Evolutionary conservation across 345 rosid genomes (phyloP).

Genomic region (Eucalyptus pauciflora): DNA sequence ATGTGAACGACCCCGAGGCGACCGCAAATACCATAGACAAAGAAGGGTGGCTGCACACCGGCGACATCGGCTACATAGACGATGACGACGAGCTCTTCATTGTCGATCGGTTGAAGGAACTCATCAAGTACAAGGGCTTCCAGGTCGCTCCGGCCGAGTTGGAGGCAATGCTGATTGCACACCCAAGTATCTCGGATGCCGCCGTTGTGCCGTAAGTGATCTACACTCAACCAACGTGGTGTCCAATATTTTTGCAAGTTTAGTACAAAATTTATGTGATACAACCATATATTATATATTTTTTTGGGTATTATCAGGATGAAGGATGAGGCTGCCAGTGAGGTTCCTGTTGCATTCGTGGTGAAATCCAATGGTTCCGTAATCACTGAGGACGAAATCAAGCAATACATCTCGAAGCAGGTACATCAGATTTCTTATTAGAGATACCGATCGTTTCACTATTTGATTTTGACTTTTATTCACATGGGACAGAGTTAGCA

Average conservation of each 20-base stretch:
- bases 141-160: conserved; percentile 71
- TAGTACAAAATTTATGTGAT: not conserved
- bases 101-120: conserved; percentile 51
- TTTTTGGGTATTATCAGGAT: conserved; percentile 21
- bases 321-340: conserved; percentile 82
- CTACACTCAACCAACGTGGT: not conserved
- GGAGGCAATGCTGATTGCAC: conserved; percentile 40
- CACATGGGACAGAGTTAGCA: not conserved
- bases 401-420: conserved; percentile 64
- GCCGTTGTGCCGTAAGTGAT: conserved; percentile 52
- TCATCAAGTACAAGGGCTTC: conserved; percentile 59
- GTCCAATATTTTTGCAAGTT: not conserved
- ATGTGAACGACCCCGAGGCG: conserved; percentile 43
- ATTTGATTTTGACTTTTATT: not conserved
- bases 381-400: conserved; percentile 66
- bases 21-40: conserved; percentile 42
- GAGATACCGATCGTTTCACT: not conserved
- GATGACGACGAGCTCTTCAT: conserved; percentile 46
- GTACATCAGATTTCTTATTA: conserved; percentile 5
- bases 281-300: not conserved
- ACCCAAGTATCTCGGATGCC: conserved; percentile 46
- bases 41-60: conserved; percentile 55
- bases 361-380: conserved; percentile 51
- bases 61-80: conserved; percentile 55
- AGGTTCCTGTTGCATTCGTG: conserved; percentile 74